phyloP scores from a whole-genome alignment of 345 rosid genomes.

The Citrus glauca region DNA sequence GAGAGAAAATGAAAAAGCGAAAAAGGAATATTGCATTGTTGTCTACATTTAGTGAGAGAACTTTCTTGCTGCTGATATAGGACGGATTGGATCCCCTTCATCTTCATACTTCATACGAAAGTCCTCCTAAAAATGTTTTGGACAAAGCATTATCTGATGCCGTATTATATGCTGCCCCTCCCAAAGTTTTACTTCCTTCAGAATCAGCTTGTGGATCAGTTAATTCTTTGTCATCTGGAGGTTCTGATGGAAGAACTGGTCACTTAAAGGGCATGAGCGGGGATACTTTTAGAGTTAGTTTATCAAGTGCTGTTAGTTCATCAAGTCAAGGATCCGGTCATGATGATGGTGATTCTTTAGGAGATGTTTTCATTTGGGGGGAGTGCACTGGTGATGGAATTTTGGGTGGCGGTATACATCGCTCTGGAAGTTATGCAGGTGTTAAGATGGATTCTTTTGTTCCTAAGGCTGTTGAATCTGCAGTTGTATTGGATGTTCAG shows the following conservation, averaged over 20 bases:
- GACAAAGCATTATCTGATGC: constrained; percentile 65
- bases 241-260: constrained; percentile 60
- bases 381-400: constrained; percentile 69
- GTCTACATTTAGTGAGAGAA: constrained; percentile 13
- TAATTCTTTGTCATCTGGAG: constrained; percentile 69
- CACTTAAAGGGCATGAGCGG: constrained; percentile 37
- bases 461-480: constrained; percentile 72
- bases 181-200: constrained; percentile 54
- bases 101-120: constrained; percentile 53
- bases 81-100: constrained; percentile 50
- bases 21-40: background rate
- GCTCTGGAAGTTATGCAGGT: constrained; percentile 39
- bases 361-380: constrained; percentile 86
- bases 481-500: constrained; percentile 75
- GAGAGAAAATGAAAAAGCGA: background rate
- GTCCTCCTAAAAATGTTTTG: constrained; percentile 57
- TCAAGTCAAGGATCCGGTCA: constrained; percentile 86
- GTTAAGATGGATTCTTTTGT: constrained; percentile 57
- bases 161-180: constrained; percentile 48
- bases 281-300: constrained; percentile 78
- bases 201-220: constrained; percentile 60
- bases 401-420: constrained; percentile 63
- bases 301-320: constrained; percentile 81
- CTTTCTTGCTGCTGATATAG: constrained; percentile 32
- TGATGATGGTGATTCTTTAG: constrained; percentile 73